Conservation (phyloP, 2,329 filamentous ascomycete species). For the Ustilaginoidea virens region DNA sequence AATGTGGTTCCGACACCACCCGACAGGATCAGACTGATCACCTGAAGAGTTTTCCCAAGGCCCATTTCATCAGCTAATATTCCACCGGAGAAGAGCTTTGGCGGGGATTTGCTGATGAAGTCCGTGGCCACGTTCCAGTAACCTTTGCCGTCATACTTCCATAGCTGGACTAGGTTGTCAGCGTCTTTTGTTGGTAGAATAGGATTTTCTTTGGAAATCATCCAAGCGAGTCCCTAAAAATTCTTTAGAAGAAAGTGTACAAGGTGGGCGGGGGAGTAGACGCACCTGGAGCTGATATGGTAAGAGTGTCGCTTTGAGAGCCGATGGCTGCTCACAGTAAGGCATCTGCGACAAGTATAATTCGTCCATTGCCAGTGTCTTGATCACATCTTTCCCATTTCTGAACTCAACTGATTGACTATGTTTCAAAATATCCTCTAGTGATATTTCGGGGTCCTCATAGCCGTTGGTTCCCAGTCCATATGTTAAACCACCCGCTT, state of each 20-base stretch:
- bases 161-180: conserved; percentile 54
- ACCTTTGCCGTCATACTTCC: conserved; percentile 40
- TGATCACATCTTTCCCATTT: conserved; percentile 46
- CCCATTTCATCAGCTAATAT: conserved; percentile 88
- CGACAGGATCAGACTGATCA: conserved; percentile 62
- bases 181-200: conserved; percentile 42
- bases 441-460: conserved; percentile 24
- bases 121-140: conserved; percentile 44
- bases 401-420: conserved; percentile 56
- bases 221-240: conserved; percentile 61
- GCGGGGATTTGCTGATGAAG: conserved; percentile 41
- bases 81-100: conserved; percentile 59
- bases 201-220: conserved; percentile 61
- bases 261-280: not conserved
- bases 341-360: conserved; percentile 55
- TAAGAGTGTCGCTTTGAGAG: conserved; percentile 51
- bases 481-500: conserved; percentile 21
- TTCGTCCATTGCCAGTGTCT: conserved; percentile 58
- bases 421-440: conserved; percentile 48
- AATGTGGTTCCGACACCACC: conserved; percentile 48
- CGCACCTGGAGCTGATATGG: conserved; percentile 58
- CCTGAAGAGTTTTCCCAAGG: conserved; percentile 74
- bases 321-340: conserved; percentile 50
- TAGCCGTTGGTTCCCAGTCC: conserved; percentile 16
- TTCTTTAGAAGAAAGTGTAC: conserved; percentile 8